Conservation (phyloP, 2,329 filamentous ascomycete genomes). For the Gremmenia infestans region DNA sequence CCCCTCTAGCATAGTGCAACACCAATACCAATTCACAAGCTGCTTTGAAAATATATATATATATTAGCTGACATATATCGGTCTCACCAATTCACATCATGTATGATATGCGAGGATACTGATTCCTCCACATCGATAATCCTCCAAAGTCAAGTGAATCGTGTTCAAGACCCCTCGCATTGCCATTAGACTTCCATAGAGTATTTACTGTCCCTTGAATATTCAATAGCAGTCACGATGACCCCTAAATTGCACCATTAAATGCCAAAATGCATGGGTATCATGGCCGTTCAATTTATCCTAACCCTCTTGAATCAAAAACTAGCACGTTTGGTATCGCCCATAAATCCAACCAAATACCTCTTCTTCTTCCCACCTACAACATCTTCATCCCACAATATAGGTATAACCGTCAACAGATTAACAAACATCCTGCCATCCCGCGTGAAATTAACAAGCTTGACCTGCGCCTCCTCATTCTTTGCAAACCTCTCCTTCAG, state of each 20-base stretch:
- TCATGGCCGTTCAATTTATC: not conserved
- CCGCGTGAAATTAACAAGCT: constrained; percentile 88
- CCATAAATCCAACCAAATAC: constrained; percentile 5
- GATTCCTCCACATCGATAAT: too few relatives aligned
- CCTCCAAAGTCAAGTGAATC: too few relatives aligned
- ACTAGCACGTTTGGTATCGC: not conserved
- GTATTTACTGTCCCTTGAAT: not conserved
- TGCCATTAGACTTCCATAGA: not conserved
- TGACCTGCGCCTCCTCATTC: constrained; percentile 76
- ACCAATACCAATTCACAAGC: too few relatives aligned
- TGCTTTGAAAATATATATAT: too few relatives aligned
- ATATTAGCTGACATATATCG: too few relatives aligned
- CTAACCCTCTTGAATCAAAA: not conserved
- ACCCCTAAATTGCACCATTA: not conserved
- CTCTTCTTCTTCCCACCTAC: not conserved
- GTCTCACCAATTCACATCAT: too few relatives aligned
- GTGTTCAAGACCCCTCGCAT: not conserved
- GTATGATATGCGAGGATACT: too few relatives aligned
- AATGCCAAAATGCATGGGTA: not conserved
- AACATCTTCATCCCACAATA: not conserved
- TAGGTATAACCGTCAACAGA: constrained; percentile 68
- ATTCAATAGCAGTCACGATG: not conserved
- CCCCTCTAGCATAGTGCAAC: too few relatives aligned
- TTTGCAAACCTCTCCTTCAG: constrained; percentile 74
- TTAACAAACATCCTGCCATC: constrained; percentile 93